These are phyloP conservation scores for Termitomyces sp. DNA, from an alignment of 768 basidiomycete species.

Conservation along the genomic window DNA sequence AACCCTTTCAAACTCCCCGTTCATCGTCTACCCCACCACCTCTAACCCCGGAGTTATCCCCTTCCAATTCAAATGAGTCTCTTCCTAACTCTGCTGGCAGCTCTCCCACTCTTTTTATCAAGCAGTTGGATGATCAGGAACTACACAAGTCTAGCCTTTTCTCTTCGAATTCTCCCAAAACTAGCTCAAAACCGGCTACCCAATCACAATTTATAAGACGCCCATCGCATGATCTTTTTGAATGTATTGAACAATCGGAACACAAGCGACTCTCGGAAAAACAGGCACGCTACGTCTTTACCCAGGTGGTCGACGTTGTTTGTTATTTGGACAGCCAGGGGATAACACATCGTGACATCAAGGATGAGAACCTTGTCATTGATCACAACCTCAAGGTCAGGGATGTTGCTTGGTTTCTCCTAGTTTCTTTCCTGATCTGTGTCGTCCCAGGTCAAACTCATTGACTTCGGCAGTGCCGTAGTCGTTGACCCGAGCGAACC, in stretches of 20 bases:
- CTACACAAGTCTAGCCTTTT: background rate
- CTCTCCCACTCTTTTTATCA: constrained; percentile 22
- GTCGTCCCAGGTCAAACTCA: constrained; percentile 71
- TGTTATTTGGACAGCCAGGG: constrained; percentile 75
- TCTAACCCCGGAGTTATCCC: constrained; percentile 51
- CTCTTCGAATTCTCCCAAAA: constrained; percentile 8
- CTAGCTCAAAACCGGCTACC: constrained; percentile 12
- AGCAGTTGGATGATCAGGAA: constrained; percentile 3
- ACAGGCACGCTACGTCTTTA: constrained; percentile 78
- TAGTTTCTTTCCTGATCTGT: background rate
- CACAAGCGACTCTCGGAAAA: constrained; percentile 74
- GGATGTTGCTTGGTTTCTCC: background rate
- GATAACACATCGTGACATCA: constrained; percentile 93
- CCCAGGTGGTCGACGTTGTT: constrained; percentile 83
- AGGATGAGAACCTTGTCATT: constrained; percentile 91
- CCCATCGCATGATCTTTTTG: constrained; percentile 88
- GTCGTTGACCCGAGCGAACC: constrained; percentile 58
- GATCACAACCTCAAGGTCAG: constrained; percentile 65
- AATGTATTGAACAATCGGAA: constrained; percentile 86
- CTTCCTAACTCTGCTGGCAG: constrained; percentile 36
- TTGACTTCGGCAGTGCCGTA: constrained; percentile 92
- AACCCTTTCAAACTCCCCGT: constrained; percentile 15
- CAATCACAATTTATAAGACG: constrained; percentile 55
- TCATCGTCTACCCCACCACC: constrained; percentile 22
- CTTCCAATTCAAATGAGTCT: constrained; percentile 46